Base-by-base conservation (phyloP, 1,284 basidiomycete genomes). In the Cutaneotrichosporon dermatis region DNA sequence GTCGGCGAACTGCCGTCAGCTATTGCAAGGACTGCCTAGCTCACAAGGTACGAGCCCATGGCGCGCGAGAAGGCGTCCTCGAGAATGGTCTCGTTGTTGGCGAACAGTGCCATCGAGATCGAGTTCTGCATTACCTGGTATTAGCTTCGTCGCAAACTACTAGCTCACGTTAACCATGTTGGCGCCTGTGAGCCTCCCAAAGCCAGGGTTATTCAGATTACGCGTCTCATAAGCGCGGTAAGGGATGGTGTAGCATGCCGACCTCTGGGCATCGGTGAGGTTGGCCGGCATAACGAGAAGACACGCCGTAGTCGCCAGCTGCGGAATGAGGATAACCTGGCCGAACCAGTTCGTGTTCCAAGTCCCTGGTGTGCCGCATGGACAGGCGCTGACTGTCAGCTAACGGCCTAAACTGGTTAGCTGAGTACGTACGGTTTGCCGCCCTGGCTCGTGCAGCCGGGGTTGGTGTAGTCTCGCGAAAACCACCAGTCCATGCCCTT, bases 311-410 rank as follows among this genome's bases (percentile, higher is more conserved):
- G 80, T 81, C 37, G 83, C 83, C 40, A 83, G 76, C 57, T 77
- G 76, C 1, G 86, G 86, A 15, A 86, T 82, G 16, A 83, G 79
- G 40, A 87, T 85, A 35, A 86, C 79, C 82, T 86, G 42, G 6
- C 81, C 83, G 68, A 82, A 86, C 87, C 87, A 88, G 69, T 88
- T 88, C 57, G 82, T 82, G 66, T 87, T 87, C 85, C 84, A 85
- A 8, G 81, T 58, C 64, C 85, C 85, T 1, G 83, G 79, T 0
- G 66, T 67, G 2, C 60, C 62, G 37, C 69, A 71, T 2, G 66
- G 66, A 39, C 69, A 70, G 5, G 51, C 45, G 5, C 25, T 44
- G n/a, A 25, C 25, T 25, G 25, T 25, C 25, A 25, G 25, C 25
- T 25, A 25, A 25, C 25, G 25, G 25, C 25, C 25, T 25, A 25